Base-by-base conservation (phyloP, 2,329 filamentous ascomycete genomes). In the Drechslerella stenobrocha region DNA sequence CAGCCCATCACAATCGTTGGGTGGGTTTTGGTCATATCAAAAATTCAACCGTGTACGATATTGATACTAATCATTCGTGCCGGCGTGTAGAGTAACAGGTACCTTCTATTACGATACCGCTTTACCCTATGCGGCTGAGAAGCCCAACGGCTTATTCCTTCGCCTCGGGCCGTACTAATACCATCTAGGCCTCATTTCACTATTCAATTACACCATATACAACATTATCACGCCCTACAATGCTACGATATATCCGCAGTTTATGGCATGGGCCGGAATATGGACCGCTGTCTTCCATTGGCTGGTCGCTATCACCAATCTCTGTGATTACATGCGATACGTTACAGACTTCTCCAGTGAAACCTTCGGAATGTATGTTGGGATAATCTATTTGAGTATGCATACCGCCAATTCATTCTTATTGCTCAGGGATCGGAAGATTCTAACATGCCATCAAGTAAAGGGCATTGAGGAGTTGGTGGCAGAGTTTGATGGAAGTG, bases 331-430 rank as follows among this genome's bases (percentile, higher is more conserved):
- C 73, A 80, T 96, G n/a, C 86, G 85, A 74, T 95, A 91, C 76
- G 90, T 96, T 20, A 96, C 90, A 0, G 83, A 89, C 11, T 96
- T 96, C 75, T 90, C 89, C 22, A 95, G 90, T 77, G 90, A 96
- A 76, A 93, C 92, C 73, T 95, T 96, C 72, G 90, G 74, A 81
- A 22, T 78, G 78, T 53, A 83, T 82, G 67, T 70, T 4, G 67
- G 67, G 23, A 70, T 70, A 13, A 67, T 70, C 5, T 70, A 70
- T 32, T 26, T 70, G 26, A 60, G 64, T 69, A 63, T 22, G 52
- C 5, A 13, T 15, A 18, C 26, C 3, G 15, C 37, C 18, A 15
- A 40, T 32, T 40, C 23, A 30, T 7, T n/a, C 4, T 37, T 37
- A 37, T 7, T 22, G 13, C n/a, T 22, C 7, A n/a, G 6, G 26